Conservation (phyloP, 208 protist species). For the Wallacemonas sp. region DNA sequence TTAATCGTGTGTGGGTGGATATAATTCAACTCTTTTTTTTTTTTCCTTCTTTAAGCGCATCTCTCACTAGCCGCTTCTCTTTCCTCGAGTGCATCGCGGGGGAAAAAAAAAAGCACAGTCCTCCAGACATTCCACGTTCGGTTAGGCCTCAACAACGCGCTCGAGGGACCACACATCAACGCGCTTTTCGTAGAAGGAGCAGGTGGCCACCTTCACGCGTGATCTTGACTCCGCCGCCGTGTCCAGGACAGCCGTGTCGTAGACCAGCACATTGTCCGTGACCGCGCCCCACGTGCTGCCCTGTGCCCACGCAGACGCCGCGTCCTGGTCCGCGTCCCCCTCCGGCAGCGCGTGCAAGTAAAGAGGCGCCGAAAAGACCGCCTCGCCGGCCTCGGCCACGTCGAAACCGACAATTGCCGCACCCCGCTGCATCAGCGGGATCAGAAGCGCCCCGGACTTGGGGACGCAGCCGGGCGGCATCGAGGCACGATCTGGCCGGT, state of each 20-base stretch:
- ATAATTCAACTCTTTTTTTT: not conserved
- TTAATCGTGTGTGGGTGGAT: no score
- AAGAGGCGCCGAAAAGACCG: slow-evolving; percentile 36
- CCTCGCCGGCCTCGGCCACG: slow-evolving; percentile 23
- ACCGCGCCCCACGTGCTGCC: slow-evolving; percentile 5
- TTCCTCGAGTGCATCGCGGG: not conserved
- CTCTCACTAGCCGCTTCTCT: not conserved
- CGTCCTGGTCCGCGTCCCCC: slow-evolving; percentile 1
- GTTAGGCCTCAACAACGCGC: not conserved
- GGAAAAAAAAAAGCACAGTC: slow-evolving; percentile 14
- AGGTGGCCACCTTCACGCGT: slow-evolving; percentile 41
- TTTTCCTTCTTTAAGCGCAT: slow-evolving; percentile 4
- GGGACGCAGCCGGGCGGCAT: slow-evolving; percentile 41
- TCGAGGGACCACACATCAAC: slow-evolving; percentile 62
- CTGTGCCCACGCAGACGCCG: not conserved
- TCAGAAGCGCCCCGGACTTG: slow-evolving; percentile 42
- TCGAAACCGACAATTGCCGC: slow-evolving; percentile 74
- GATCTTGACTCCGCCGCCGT: not conserved
- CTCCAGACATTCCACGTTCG: no score
- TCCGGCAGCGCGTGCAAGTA: slow-evolving; percentile 17
- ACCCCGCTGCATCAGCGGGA: slow-evolving; percentile 88
- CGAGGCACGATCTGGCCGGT: not conserved
- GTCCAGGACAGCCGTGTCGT: slow-evolving; percentile 68
- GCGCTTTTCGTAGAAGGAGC: slow-evolving; percentile 81
- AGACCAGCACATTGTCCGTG: slow-evolving; percentile 58